These are phyloP conservation scores for Paramecium tetraurelia DNA, from an alignment of 73 alveolate genomes.

Conservation along the genomic window DNA sequence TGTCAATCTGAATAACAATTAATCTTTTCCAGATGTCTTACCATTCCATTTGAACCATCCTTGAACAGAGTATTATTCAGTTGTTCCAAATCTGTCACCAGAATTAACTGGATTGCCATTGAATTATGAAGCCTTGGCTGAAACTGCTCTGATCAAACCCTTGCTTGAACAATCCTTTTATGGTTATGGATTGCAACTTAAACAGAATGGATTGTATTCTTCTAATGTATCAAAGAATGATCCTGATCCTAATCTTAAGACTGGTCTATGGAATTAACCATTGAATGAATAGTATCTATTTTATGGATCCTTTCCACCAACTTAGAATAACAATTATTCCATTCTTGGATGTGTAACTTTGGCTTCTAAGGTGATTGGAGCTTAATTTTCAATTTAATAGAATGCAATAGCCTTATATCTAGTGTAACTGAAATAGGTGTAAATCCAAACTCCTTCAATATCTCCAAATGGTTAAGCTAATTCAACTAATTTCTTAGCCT, in stretches of 20 bases:
- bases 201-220: background rate
- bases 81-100: background rate
- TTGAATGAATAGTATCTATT: conserved; percentile 2
- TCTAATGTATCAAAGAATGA: conserved; percentile 15
- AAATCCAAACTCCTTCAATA: conserved; percentile 48
- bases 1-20: conserved; percentile 28
- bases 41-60: conserved; percentile 54
- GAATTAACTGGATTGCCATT: background rate
- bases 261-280: conserved; percentile 46
- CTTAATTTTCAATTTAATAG: background rate
- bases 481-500: conserved; percentile 10
- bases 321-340: conserved; percentile 27
- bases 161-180: background rate
- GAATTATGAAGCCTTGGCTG: background rate
- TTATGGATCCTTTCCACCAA: conserved; percentile 40
- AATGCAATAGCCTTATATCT: conserved; percentile 1
- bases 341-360: conserved; percentile 28
- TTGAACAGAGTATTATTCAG: background rate
- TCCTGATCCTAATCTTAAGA: conserved; percentile 41
- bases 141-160: background rate
- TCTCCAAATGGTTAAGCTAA: conserved; percentile 18
- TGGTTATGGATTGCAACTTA: conserved; percentile 18
- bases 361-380: background rate
- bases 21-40: background rate
- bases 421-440: conserved; percentile 41